These are phyloP conservation scores for Aspergillus fischeri DNA, from an alignment of 2,329 filamentous ascomycete genomes.

Conservation along the genomic window DNA sequence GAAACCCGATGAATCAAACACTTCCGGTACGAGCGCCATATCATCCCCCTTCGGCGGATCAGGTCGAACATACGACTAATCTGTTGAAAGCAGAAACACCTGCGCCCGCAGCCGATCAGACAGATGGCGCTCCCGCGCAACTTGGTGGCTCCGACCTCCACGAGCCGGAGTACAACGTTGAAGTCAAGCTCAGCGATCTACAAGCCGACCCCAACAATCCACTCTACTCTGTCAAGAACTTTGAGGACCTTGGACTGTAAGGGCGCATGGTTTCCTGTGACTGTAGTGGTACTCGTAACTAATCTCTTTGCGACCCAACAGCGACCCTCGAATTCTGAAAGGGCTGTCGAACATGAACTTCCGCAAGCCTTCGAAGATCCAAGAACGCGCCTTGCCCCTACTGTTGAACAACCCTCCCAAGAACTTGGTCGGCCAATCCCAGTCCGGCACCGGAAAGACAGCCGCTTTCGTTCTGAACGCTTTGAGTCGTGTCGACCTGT, in stretches of 20 bases:
- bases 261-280: constrained; percentile 24
- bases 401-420: constrained; percentile 80
- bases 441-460: constrained; percentile 97
- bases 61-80: constrained; percentile 16
- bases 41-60: constrained; percentile 12
- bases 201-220: constrained; percentile 84
- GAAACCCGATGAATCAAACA: constrained; percentile 32
- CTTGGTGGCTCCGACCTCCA: constrained; percentile 51
- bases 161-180: constrained; percentile 80
- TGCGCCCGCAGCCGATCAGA: constrained; percentile 22
- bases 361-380: constrained; percentile 94
- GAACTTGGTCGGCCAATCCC: constrained; percentile 98
- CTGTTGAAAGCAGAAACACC: constrained; percentile 10
- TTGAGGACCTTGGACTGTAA: constrained; percentile 82
- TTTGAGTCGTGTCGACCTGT: constrained; percentile 77
- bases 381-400: constrained; percentile 88
- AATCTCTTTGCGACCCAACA: constrained; percentile 22
- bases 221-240: constrained; percentile 76
- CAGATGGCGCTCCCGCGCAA: constrained; percentile 37
- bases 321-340: constrained; percentile 64
- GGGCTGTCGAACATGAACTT: constrained; percentile 81
- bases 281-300: not conserved
- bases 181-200: constrained; percentile 86
- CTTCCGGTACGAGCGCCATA: constrained; percentile 27
- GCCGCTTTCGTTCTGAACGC: constrained; percentile 94